These are phyloP conservation scores for Funneliformis geosporum DNA, from an alignment of 192 early-diverging fungal genomes.

Conservation along the genomic window DNA sequence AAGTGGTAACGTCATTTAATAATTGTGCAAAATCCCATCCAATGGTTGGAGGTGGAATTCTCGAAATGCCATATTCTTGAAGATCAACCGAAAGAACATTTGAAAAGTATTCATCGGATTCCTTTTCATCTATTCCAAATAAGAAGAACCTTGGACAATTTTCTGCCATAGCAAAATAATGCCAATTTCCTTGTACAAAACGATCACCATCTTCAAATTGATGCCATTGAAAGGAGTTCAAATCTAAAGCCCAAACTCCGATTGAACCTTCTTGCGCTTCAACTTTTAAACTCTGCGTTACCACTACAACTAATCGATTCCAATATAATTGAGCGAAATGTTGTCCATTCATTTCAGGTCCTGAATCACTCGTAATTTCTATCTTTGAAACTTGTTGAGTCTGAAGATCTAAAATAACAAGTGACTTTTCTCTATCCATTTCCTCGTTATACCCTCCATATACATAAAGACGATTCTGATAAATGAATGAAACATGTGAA, in stretches of 20 bases:
- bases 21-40: slow-evolving; percentile 50
- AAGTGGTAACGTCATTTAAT: slow-evolving; percentile 43
- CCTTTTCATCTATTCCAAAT: slow-evolving; percentile 56
- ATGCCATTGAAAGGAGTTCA: slow-evolving; percentile 59
- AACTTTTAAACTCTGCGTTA: slow-evolving; percentile 45
- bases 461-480: slow-evolving; percentile 55
- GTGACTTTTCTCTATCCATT: slow-evolving; percentile 54
- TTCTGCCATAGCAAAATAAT: slow-evolving; percentile 61
- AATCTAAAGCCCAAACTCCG: slow-evolving; percentile 62
- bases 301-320: slow-evolving; percentile 56
- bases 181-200: slow-evolving; percentile 50
- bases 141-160: slow-evolving; percentile 52
- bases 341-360: slow-evolving; percentile 60
- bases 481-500: slow-evolving; percentile 59
- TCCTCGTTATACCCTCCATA: slow-evolving; percentile 62
- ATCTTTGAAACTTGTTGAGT: slow-evolving; percentile 48
- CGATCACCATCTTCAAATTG: slow-evolving; percentile 30
- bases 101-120: slow-evolving; percentile 62
- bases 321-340: slow-evolving; percentile 66
- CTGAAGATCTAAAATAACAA: slow-evolving; percentile 59
- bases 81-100: slow-evolving; percentile 57
- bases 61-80: slow-evolving; percentile 55
- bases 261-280: slow-evolving; percentile 48
- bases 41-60: slow-evolving; percentile 52
- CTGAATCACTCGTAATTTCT: slow-evolving; percentile 47